These are phyloP conservation scores for Conringia planisiliqua DNA, from an alignment of 345 rosid genomes.

Conservation along the genomic window DNA sequence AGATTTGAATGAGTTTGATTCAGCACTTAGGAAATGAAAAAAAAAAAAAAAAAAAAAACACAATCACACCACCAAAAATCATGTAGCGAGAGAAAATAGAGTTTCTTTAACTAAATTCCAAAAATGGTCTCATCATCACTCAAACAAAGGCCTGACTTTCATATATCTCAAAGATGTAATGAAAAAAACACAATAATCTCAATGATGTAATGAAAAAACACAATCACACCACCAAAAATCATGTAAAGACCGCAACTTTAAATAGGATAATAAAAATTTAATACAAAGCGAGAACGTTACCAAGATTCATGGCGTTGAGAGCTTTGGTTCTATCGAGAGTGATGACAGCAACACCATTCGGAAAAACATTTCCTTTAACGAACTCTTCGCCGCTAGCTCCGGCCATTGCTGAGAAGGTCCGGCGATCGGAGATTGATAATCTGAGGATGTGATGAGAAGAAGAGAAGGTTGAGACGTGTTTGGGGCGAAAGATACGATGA, in stretches of 20 bases:
- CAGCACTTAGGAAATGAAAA: too few relatives aligned
- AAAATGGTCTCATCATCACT: not conserved
- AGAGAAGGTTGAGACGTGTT: not conserved
- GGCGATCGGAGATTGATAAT: constrained; percentile 24
- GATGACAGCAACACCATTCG: constrained; percentile 89
- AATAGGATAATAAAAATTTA: not conserved
- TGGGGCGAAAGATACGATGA: constrained; percentile 19
- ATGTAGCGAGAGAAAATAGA: too few relatives aligned
- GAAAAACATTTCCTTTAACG: constrained; percentile 68
- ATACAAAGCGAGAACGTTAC: constrained; percentile 11
- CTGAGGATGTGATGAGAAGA: not conserved
- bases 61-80: too few relatives aligned
- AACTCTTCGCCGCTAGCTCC: constrained; percentile 44
- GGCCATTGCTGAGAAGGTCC: constrained; percentile 52
- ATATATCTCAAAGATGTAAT: not conserved
- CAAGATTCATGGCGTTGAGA: constrained; percentile 95
- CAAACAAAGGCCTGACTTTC: not conserved
- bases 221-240: not conserved
- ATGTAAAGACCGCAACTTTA: not conserved
- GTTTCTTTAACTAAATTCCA: not conserved
- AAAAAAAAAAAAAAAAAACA: too few relatives aligned
- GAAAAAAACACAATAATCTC: too few relatives aligned
- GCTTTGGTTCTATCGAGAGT: constrained; percentile 93
- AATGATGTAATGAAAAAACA: not conserved
- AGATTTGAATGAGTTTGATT: too few relatives aligned